Conservation (phyloP, 1,284 basidiomycete genomes). For the Calocybe gambosa region DNA sequence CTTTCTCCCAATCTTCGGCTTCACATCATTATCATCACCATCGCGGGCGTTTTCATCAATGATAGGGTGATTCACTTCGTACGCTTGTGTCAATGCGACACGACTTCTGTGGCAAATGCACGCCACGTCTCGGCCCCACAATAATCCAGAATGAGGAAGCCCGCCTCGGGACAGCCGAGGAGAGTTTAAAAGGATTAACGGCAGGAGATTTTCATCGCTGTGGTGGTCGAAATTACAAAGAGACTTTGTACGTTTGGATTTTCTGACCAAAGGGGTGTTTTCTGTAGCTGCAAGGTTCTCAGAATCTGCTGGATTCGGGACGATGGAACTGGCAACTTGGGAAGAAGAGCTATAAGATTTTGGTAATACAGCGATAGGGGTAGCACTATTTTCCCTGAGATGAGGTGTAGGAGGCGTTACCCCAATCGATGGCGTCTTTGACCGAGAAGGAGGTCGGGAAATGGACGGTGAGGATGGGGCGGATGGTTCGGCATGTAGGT, state of each 20-base stretch:
- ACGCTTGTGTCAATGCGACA: constrained; percentile 8
- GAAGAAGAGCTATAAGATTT: not conserved
- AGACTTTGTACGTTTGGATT: constrained; percentile 13
- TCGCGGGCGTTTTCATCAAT: constrained; percentile 16
- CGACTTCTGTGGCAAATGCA: constrained; percentile 15
- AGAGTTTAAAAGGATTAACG: constrained; percentile 22
- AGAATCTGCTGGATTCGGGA: constrained; percentile 10
- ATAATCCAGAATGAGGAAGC: constrained; percentile 5
- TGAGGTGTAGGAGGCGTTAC: not conserved
- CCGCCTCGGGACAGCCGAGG: constrained; percentile 22
- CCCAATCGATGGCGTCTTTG: constrained; percentile 8
- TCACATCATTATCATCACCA: constrained; percentile 19
- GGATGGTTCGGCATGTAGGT: constrained; percentile 54
- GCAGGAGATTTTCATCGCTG: constrained; percentile 10
- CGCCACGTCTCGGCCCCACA: constrained; percentile 15
- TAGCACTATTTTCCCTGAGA: not conserved
- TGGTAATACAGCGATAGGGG: not conserved
- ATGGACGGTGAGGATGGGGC: constrained; percentile 36
- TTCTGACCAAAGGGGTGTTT: constrained; percentile 12
- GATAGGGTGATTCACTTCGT: not conserved
- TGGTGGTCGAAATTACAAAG: constrained; percentile 13
- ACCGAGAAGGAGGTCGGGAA: constrained; percentile 17
- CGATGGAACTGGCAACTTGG: not conserved
- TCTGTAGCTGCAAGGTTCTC: constrained; percentile 7
- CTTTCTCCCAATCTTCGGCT: constrained; percentile 39